These are phyloP conservation scores for Pyrenochaeta sp. DNA, from an alignment of 2,329 filamentous ascomycete genomes.

Conservation along the genomic window DNA sequence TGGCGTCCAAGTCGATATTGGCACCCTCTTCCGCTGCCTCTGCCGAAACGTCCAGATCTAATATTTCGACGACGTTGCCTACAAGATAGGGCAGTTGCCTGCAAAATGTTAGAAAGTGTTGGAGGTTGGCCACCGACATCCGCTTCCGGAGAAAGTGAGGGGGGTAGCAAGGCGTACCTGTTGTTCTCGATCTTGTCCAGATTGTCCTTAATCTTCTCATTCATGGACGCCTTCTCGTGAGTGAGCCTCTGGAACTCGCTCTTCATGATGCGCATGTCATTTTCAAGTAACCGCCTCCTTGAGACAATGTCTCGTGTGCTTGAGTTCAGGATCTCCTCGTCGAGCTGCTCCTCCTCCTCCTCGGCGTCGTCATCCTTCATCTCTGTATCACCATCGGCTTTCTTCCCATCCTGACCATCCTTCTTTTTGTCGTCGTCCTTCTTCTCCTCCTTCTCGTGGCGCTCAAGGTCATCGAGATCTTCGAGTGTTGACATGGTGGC, in stretches of 20 bases:
- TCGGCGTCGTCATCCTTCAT: slow-evolving; percentile 86
- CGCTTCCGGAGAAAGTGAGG: too few relatives aligned
- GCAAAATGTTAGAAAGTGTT: slow-evolving; percentile 12
- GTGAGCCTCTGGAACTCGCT: slow-evolving; percentile 93
- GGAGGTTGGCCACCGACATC: slow-evolving; percentile 6
- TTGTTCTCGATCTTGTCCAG: slow-evolving; percentile 99
- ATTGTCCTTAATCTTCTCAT: slow-evolving; percentile 99
- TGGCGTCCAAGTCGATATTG: slow-evolving; percentile 97
- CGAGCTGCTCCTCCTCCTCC: slow-evolving; percentile 75
- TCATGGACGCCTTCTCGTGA: slow-evolving; percentile 95
- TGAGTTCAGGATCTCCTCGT: slow-evolving; percentile 90
- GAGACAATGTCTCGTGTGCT: slow-evolving; percentile 95
- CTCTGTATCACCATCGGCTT: slow-evolving; percentile 77
- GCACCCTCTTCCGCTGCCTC: slow-evolving; percentile 97
- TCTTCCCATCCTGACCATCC: slow-evolving; percentile 63
- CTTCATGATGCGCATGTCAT: slow-evolving; percentile 98
- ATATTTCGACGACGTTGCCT: slow-evolving; percentile 95
- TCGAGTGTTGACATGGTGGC: slow-evolving; percentile 83
- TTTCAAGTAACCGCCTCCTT: slow-evolving; percentile 89
- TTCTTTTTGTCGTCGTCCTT: slow-evolving; percentile 62
- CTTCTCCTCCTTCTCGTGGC: slow-evolving; percentile 76
- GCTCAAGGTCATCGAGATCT: slow-evolving; percentile 89
- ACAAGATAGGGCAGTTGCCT: slow-evolving; percentile 98
- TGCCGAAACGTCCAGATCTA: slow-evolving; percentile 94
- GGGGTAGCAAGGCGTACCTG: slow-evolving; percentile 65